Evolutionary conservation across 176 grass and related monocot genomes (phyloP).

Genomic region (Bromus sterilis): DNA sequence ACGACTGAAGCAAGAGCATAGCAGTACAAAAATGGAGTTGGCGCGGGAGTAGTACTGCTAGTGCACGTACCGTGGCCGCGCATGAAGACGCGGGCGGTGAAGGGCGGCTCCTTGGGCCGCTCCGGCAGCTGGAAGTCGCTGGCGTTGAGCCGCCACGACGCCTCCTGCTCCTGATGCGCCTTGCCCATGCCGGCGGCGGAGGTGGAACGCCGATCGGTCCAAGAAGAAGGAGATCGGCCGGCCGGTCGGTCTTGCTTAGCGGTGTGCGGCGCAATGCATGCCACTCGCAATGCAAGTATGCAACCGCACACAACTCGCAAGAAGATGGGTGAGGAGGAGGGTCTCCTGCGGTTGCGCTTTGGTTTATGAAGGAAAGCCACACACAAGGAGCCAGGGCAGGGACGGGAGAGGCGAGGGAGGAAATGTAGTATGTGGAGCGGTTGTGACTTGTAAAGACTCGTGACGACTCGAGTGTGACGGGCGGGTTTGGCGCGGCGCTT

Average conservation of each 20-base stretch:
- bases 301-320: background rate
- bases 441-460: background rate
- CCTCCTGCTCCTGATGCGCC: background rate
- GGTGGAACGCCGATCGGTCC: background rate
- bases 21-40: too few species aligned
- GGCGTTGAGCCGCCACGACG: conserved; percentile 56
- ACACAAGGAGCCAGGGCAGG: background rate
- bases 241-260: background rate
- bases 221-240: too few species aligned
- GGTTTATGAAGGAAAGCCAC: background rate
- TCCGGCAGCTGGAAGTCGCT: conserved; percentile 71
- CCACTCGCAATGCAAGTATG: background rate
- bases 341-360: too few species aligned
- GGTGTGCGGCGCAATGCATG: background rate
- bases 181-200: background rate
- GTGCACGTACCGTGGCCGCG: conserved; percentile 49
- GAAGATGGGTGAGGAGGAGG: background rate
- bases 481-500: background rate
- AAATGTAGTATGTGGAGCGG: background rate
- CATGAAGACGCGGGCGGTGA: conserved; percentile 46
- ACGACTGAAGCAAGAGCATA: too few species aligned
- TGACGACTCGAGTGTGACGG: background rate
- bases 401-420: background rate
- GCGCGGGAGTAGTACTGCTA: too few species aligned
- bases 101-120: conserved; percentile 42